A percentile compares a stretch with the other conserved stretches of the same genome.
phyloP scores from a whole-genome alignment of 1,284 basidiomycete genomes.

The Gastroboletus turbinatus region DNA sequence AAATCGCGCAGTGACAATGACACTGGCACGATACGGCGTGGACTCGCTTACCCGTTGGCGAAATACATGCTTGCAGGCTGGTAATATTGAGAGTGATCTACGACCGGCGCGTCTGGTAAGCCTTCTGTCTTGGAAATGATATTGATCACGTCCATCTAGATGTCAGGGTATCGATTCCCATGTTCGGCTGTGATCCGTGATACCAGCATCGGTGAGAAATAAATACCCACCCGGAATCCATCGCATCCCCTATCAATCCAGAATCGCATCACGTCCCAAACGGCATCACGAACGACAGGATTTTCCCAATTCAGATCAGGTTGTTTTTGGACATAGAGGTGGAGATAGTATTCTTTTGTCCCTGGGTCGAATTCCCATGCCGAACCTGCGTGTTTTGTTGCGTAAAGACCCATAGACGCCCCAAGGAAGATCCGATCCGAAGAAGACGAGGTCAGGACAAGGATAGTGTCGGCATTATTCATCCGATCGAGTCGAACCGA shows the following conservation, averaged over 20 bases:
- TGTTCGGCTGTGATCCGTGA: constrained; percentile 7
- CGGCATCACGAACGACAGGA: constrained; percentile 57
- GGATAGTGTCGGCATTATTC: not conserved
- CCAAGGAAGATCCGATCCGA: constrained; percentile 5
- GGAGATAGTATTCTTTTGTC: constrained; percentile 75
- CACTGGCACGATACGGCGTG: constrained; percentile 11
- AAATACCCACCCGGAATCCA: constrained; percentile 60
- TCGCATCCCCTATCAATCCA: constrained; percentile 76
- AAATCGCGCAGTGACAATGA: constrained; percentile 3
- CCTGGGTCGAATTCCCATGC: constrained; percentile 73
- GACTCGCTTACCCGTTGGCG: constrained; percentile 55
- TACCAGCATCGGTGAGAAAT: not conserved
- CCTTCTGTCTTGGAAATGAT: constrained; percentile 63
- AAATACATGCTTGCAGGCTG: constrained; percentile 59
- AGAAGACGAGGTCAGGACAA: not conserved
- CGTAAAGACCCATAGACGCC: not conserved
- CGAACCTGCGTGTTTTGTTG: constrained; percentile 45
- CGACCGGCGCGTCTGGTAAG: constrained; percentile 64
- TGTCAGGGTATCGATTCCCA: not conserved
- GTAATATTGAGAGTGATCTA: constrained; percentile 48
- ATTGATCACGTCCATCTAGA: constrained; percentile 70
- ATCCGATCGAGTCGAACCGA: not conserved
- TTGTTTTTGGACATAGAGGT: constrained; percentile 69
- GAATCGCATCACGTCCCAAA: constrained; percentile 68
- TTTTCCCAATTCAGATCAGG: constrained; percentile 84